These are phyloP conservation scores for Astragalus membranaceus DNA, from an alignment of 306 rosid species.

Conservation along the genomic window DNA sequence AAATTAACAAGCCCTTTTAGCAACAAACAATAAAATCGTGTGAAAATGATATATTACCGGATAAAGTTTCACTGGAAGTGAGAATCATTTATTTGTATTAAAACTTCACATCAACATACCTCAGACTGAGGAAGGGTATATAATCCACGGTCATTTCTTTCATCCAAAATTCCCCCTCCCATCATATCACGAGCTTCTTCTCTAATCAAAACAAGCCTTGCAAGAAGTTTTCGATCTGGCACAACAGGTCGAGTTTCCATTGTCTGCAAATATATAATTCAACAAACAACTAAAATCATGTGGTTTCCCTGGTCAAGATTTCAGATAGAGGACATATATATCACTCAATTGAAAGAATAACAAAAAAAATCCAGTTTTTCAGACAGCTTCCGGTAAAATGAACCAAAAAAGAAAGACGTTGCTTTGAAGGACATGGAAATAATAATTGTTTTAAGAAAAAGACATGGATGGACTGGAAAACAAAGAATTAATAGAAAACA, in stretches of 20 bases:
- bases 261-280: constrained; percentile 43
- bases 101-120: constrained; percentile 38
- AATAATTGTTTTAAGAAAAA: neutral
- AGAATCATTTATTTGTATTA: constrained; percentile 2
- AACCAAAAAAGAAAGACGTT: neutral
- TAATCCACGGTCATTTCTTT: constrained; percentile 86
- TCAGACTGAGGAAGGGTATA: constrained; percentile 85
- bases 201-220: constrained; percentile 94
- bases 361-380: neutral
- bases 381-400: neutral
- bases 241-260: constrained; percentile 91
- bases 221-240: constrained; percentile 85
- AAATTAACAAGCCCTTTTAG: neutral
- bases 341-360: neutral
- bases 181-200: constrained; percentile 98
- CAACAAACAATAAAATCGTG: constrained; percentile 7
- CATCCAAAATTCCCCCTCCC: constrained; percentile 95
- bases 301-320: neutral
- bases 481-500: neutral
- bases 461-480: neutral
- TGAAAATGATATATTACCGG: neutral
- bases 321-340: neutral
- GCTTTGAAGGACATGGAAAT: neutral
- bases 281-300: constrained; percentile 8
- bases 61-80: neutral